phyloP scores from a whole-genome alignment of 176 grass and related monocot species.

The Zea luxurians region DNA sequence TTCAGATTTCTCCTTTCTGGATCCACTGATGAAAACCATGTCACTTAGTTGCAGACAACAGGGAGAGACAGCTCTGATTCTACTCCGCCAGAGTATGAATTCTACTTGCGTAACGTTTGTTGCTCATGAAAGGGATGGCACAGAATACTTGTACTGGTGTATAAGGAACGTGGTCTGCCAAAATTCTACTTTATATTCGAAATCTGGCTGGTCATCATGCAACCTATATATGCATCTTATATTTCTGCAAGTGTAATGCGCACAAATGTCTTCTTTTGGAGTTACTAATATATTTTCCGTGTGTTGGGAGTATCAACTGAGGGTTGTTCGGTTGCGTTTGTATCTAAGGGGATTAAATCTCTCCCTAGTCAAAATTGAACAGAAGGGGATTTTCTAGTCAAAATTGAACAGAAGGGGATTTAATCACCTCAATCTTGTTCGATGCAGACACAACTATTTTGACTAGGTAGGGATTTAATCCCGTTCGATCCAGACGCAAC shows the following conservation, averaged over 20 bases:
- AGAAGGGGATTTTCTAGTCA: too few relatives aligned
- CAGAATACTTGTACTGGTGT: background rate
- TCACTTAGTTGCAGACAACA: background rate
- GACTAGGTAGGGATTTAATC: too few relatives aligned
- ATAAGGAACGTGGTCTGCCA: background rate
- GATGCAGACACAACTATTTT: too few relatives aligned
- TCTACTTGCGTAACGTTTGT: background rate
- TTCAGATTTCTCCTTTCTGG: background rate
- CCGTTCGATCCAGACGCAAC: too few relatives aligned
- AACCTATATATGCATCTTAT: background rate
- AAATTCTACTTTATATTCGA: background rate
- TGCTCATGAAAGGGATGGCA: conserved; percentile 1
- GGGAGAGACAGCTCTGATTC: background rate
- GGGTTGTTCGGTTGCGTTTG: too few relatives aligned
- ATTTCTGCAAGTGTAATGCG: background rate
- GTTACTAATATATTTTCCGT: background rate
- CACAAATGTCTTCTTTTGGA: background rate
- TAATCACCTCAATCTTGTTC: too few relatives aligned
- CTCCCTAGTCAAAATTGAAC: too few relatives aligned
- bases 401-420: too few relatives aligned
- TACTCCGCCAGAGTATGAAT: background rate
- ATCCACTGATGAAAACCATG: background rate
- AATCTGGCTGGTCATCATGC: background rate
- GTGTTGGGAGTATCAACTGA: background rate
- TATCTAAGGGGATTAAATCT: too few relatives aligned